Percentiles rank a stretch among this genome's conserved stretches.
phyloP scores from a whole-genome alignment of 805 yeast genomes.

The Metschnikowia noctiluminum region DNA sequence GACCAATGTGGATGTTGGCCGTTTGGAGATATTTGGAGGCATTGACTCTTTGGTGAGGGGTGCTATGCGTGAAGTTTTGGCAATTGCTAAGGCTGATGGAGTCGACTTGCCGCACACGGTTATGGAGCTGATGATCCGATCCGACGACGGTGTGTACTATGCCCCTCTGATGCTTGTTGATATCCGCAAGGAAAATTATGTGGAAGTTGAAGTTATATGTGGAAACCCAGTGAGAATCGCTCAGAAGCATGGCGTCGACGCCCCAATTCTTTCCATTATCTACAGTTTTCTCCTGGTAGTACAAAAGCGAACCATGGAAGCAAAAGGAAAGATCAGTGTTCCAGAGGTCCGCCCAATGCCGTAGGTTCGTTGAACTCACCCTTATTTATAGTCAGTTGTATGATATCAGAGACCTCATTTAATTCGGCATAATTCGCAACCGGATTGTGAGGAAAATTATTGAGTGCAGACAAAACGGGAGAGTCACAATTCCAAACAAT shows the following conservation, averaged over 20 bases:
- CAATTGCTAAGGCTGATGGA: slow-evolving; percentile 26
- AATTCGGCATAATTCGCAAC: too few relatives aligned
- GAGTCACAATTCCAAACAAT: neutral
- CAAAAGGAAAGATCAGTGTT: slow-evolving; percentile 21
- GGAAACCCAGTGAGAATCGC: slow-evolving; percentile 42
- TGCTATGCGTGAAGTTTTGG: slow-evolving; percentile 23
- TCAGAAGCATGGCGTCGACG: slow-evolving; percentile 30
- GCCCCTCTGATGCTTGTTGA: slow-evolving; percentile 43
- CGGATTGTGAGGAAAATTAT: too few relatives aligned
- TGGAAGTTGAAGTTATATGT: slow-evolving; percentile 39
- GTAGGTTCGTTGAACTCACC: neutral
- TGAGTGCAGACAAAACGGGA: neutral
- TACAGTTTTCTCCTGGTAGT: slow-evolving; percentile 22
- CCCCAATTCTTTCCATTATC: slow-evolving; percentile 22
- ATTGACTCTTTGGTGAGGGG: slow-evolving; percentile 17
- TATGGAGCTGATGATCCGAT: slow-evolving; percentile 21
- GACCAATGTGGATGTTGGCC: slow-evolving; percentile 57
- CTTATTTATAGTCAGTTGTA: too few relatives aligned
- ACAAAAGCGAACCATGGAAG: slow-evolving; percentile 20
- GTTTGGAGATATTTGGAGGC: slow-evolving; percentile 28
- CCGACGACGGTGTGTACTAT: slow-evolving; percentile 34
- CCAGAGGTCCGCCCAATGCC: slow-evolving; percentile 20
- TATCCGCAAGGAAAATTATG: slow-evolving; percentile 32
- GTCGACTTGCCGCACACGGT: slow-evolving; percentile 19
- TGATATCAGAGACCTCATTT: too few relatives aligned